Base-by-base conservation (phyloP, 176 grass and related monocot species). In the Lolium multiflorum region DNA sequence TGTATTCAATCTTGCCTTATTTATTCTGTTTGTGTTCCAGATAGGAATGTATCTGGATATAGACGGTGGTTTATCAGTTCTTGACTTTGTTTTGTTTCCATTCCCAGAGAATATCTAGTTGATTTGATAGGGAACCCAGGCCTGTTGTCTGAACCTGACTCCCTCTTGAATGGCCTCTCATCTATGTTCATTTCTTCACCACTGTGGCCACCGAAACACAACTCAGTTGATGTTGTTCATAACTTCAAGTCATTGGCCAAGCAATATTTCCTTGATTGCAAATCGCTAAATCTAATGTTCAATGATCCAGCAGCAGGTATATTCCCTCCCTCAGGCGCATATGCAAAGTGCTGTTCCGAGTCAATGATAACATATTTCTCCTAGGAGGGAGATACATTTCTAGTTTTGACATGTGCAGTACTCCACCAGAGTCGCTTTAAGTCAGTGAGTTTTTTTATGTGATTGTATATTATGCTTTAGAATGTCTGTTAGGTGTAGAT, bases 41-140 rank as follows among this genome's bases (percentile, higher is more conserved):
- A 18, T 14, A 5, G 55, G 35, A 58, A 74, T 73, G 24, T 66
- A 11, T 65, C 13, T 11, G 41, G 41, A 43, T 43, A 43, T 43
- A 43, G 41, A 43, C 41, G 41, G 41, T 43, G 41, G 41, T 43
- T 43, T 43, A 43, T 43, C 41, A 46, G 74, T 76, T 68, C 49
- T 81, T 59, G 20, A 72, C 43, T 76, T 50, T 64, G 74, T 70
- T 39, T 73, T 95, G 46, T 47, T 47, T 86, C 70, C 64, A 37
- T 43, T 91, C 2, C 18, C 87, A 97, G 95, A 86, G 95, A 97
- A 76, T 97, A 88, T 78, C 52, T 91, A 56, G 76, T 97, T 60
- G 95, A 97, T 88, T 89, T 97, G 81, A 91, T 97, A 60, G 78
- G 84, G 22, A 87, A 92, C 66, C 88, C 90, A 56, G 95, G 95